Evolutionary conservation across 768 basidiomycete species (phyloP), one percentile per base, ranked within the genome.

Genomic region (Tephrocybe rancida): DNA sequence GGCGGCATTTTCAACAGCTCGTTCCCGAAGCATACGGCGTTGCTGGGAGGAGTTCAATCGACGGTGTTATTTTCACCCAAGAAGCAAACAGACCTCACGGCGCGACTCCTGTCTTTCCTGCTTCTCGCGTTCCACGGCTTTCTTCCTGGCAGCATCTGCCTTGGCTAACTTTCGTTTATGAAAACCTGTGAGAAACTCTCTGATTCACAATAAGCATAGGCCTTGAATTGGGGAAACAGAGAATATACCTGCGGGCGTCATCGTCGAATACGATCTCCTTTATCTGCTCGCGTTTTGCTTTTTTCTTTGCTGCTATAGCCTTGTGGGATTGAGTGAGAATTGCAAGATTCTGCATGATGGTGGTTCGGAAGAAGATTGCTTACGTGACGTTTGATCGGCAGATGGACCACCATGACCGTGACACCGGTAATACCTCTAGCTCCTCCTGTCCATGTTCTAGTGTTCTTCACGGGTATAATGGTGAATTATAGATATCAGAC

Each of bases 141-240:
- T 88, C 59, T 84, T 79, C 61, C 83, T 84, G 39, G 86, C 81
- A 44, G 82, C 87, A 61, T 95, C 91, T 58, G 85, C 80, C 67
- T 89, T 92, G 55, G 85, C 87, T 46, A 93, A 71, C 71, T 96
- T 97, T 61, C 95, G 85, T 71, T 95, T 95, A 68, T 90, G 88
- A 68, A 97, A 97, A 24, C 95, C 95, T 16, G 93, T 95, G 66
- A 97, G 73, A 71, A 90, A 97, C 54, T 95, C 88, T 65, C 94
- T 95, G 42, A n/a, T 50, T 55, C 52, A 63, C 48, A 58, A 61
- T 55, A 48, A 57, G 24, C 55, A 43, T 51, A 22, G 43, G 48
- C 11, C 19, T 29, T 42, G 32, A 42, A 34, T 50, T 34, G 39
- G 44, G 48, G 54, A 25, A 42, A 25, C 44, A 19, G 32, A 69